Evolutionary conservation across 352 stramenopile species (phyloP), one percentile per base, ranked within the genome.

Genomic region (Thraustotheca clavata): DNA sequence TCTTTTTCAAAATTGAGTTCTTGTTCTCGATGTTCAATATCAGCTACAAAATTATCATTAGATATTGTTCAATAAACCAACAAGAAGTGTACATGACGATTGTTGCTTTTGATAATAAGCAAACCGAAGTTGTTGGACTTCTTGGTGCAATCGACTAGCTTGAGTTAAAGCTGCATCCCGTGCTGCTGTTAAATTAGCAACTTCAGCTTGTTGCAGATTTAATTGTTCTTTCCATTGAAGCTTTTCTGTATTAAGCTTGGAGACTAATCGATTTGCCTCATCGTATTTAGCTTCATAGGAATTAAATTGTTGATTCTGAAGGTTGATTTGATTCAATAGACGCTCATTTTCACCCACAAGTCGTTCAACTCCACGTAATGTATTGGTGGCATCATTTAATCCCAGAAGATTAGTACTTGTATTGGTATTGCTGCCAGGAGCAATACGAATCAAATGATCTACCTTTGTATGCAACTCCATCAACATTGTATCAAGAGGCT

Each of bases 21-120:
- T 31, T 88, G 75, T 29, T 71, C 71, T 46, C 84, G 76, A 54
- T 84, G 74, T 33, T 89, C 79, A 24, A 59, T 69, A 29, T 82
- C 79, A n/a, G 69, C 71, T 57, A 38, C 26, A 39, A 32, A 22
- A 40, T 26, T 43, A 8, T 52, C 11, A 47, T 40, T 20, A 65
- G 18, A 39, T 14, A 16, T 24, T 38, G 12, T 24, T 14, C 4
- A 34, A 4, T 49, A 16, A 52, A 18, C 18, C 46, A 11, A 49
- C n/a, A 0, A 1, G n/a, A 22, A 12, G 57, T 71, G 40, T 80
- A 67, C 67, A 73, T 1, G 74, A 67, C 6, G 75, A 66, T 63
- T 89, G 78, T 62, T 87, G 73, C 55, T 87, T 86, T 69, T 89
- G 79, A 67, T 89, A 88, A 39, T 81, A 89, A 12, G 83, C 83